Evolutionary conservation across 352 stramenopile species (phyloP), one percentile per base, ranked within the genome.

Genomic region (Pythium dissimile): DNA sequence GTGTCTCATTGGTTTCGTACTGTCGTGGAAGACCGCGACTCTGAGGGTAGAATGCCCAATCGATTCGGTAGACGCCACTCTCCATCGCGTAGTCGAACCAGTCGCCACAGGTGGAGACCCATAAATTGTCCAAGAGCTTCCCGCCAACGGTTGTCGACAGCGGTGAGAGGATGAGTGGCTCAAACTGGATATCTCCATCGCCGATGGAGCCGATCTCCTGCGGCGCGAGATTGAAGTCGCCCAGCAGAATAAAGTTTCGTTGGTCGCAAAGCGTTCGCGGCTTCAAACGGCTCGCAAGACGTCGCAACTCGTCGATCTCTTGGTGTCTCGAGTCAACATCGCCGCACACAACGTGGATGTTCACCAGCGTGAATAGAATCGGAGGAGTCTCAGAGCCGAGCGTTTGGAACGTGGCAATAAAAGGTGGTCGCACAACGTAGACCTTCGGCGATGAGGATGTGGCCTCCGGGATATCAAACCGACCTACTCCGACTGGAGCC

Each of bases 101-200:
- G 21, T 57, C 70, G 12, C 13, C 34, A 26, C 42, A 24, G 21
- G 30, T 31, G 10, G 73, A 45, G 20, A 90, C 46, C 71, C 75
- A 88, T 55, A 90, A 74, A 56, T 90, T 90, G 60, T 90, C 78
- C 48, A 82, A 84, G 1, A 90, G 55, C 45, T 73, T 86, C 30
- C 67, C 71, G 13, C 72, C 84, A 2, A 90, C 69, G 9, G 74
- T 88, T 5, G 70, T 83, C 4, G 74, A 64, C 7, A 84, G 44
- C 1, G 73, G 74, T 9, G 77, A 68, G 21, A 71, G 73, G 42
- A 90, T 73, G 7, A 88, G 63, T 6, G 77, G 72, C 34, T 71
- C 67, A 12, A 61, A 35, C 3, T 67, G 23, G 3, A 15, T 9
- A 12, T 41, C 31, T 32, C 8, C 66, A 0, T 66, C 38, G 0